Evolutionary conservation across 2,329 filamentous ascomycete genomes (phyloP).

Genomic region (Arthroderma sp.): DNA sequence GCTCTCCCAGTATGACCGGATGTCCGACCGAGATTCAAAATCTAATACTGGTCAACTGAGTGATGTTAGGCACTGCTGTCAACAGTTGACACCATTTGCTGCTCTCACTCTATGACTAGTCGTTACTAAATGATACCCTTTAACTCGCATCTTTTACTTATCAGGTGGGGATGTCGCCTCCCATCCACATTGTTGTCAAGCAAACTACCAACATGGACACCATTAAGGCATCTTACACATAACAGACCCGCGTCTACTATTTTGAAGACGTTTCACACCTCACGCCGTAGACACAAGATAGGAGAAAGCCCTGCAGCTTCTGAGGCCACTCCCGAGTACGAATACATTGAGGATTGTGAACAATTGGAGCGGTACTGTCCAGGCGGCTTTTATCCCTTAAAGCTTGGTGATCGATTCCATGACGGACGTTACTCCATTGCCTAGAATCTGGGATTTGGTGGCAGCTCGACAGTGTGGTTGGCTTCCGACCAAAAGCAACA

Average conservation of each 20-base stretch:
- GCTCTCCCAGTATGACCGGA: no score
- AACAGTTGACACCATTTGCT: no score
- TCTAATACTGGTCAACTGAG: no score
- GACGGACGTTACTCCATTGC: conserved; percentile 9
- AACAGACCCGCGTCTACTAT: conserved; percentile 3
- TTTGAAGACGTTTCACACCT: conserved; percentile 6
- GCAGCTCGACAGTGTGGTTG: conserved; percentile 11
- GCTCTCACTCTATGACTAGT: no score
- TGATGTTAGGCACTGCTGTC: no score
- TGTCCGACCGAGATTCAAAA: no score
- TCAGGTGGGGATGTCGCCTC: no score
- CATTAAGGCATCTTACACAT: conserved; percentile 5
- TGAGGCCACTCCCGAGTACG: conserved; percentile 4
- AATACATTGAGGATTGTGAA: conserved; percentile 11
- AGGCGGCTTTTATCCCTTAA: conserved; percentile 7
- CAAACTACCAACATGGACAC: conserved; percentile 4
- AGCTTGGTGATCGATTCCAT: conserved; percentile 8
- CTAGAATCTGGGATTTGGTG: conserved; percentile 9
- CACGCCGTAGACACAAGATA: conserved; percentile 2
- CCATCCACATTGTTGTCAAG: no score
- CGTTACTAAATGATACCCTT: no score
- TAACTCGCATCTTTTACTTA: no score
- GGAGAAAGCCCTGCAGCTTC: conserved; percentile 6
- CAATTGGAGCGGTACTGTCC: conserved; percentile 7
- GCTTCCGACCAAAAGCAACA: conserved; percentile 9